Percentiles rank a stretch among this genome's conserved stretches.
phyloP scores from a whole-genome alignment of 805 yeast species.

The Teunomyces tritomae region DNA sequence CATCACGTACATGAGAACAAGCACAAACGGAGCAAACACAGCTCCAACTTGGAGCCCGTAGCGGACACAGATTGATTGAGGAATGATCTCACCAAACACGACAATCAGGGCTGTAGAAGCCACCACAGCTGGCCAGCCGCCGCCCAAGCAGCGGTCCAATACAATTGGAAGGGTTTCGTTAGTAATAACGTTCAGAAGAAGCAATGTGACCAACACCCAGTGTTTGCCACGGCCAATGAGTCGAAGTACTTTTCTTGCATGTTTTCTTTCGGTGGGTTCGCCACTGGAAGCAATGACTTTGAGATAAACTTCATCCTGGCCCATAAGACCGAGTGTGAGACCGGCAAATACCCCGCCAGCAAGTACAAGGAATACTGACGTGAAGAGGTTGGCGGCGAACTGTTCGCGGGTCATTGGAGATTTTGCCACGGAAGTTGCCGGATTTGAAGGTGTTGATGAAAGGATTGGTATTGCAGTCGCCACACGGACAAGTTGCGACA shows the following conservation, averaged over 20 bases:
- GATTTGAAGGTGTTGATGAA: slow-evolving; percentile 9
- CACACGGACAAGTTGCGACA: slow-evolving; percentile 32
- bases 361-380: slow-evolving; percentile 62
- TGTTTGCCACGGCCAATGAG: slow-evolving; percentile 85
- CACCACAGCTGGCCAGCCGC: slow-evolving; percentile 96
- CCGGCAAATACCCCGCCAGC: slow-evolving; percentile 93
- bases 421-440: slow-evolving; percentile 12
- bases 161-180: slow-evolving; percentile 94
- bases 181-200: slow-evolving; percentile 84
- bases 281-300: slow-evolving; percentile 91
- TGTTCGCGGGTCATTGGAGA: slow-evolving; percentile 32
- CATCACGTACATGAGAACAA: slow-evolving; percentile 79
- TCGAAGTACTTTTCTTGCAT: slow-evolving; percentile 68
- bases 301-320: slow-evolving; percentile 93
- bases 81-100: slow-evolving; percentile 93
- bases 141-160: slow-evolving; percentile 87
- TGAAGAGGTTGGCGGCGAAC: slow-evolving; percentile 46
- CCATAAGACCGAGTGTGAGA: slow-evolving; percentile 93
- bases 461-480: slow-evolving; percentile 33
- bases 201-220: slow-evolving; percentile 90
- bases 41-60: slow-evolving; percentile 93
- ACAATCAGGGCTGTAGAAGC: slow-evolving; percentile 92
- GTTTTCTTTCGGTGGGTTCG: slow-evolving; percentile 59
- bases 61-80: slow-evolving; percentile 89
- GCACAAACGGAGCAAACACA: slow-evolving; percentile 83